Evolutionary conservation across 2,329 filamentous ascomycete genomes (phyloP).

Genomic region (Aspergillus neoniger): DNA sequence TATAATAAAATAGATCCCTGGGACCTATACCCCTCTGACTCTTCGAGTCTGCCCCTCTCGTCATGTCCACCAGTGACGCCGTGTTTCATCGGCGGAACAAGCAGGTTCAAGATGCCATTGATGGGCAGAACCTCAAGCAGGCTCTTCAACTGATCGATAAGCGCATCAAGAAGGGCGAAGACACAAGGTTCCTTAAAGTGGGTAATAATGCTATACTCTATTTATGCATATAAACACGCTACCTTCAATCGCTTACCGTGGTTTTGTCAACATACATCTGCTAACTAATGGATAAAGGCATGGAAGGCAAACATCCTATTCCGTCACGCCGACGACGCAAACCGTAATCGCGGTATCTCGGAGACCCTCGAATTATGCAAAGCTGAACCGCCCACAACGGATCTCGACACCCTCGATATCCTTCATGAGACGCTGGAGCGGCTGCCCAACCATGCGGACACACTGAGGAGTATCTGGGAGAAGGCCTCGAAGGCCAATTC

Average conservation of each 20-base stretch:
- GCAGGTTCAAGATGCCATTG: slow-evolving; percentile 53
- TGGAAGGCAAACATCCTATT: slow-evolving; percentile 48
- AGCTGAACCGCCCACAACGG: slow-evolving; percentile 44
- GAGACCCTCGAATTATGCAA: slow-evolving; percentile 48
- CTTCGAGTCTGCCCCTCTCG: slow-evolving; percentile 1
- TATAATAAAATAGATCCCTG: background rate
- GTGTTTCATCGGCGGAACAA: slow-evolving; percentile 50
- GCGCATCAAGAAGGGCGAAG: slow-evolving; percentile 57
- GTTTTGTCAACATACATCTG: slow-evolving; percentile 1
- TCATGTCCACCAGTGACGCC: slow-evolving; percentile 37
- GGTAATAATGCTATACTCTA: slow-evolving; percentile 13
- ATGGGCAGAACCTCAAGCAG: slow-evolving; percentile 51
- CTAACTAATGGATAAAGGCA: slow-evolving; percentile 32
- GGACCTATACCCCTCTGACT: background rate
- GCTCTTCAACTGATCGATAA: slow-evolving; percentile 54
- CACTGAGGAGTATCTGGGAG: slow-evolving; percentile 47
- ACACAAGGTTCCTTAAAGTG: slow-evolving; percentile 45
- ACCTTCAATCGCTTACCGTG: background rate
- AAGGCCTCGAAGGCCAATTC: slow-evolving; percentile 49
- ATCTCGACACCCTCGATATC: slow-evolving; percentile 48
- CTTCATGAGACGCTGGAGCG: slow-evolving; percentile 44
- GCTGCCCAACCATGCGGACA: slow-evolving; percentile 37
- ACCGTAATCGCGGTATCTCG: slow-evolving; percentile 45
- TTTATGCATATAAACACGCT: background rate
- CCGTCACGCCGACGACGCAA: slow-evolving; percentile 43